Evolutionary conservation across 1,139 yeast genomes (phyloP).

Genomic region (Groenewaldozyma auringiensis): DNA sequence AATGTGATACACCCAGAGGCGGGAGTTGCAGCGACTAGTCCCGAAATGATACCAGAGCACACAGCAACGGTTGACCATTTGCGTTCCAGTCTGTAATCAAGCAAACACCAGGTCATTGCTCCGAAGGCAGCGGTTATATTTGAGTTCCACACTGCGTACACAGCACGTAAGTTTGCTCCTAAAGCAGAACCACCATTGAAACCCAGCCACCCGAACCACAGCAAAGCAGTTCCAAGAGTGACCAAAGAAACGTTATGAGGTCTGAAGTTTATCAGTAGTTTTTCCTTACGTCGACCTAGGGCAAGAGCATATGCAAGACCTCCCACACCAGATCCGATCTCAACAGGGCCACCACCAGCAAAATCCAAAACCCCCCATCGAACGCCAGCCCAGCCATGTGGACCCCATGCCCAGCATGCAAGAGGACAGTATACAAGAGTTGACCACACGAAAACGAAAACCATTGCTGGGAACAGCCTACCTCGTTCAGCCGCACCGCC

Average conservation of each 20-base stretch:
- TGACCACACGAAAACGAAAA: constrained; percentile 80
- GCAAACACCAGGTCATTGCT: constrained; percentile 83
- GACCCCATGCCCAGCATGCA: constrained; percentile 91
- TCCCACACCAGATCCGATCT: constrained; percentile 82
- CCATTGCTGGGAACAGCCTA: constrained; percentile 73
- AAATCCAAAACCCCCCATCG: constrained; percentile 89
- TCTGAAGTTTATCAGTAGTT: constrained; percentile 77
- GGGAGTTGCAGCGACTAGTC: constrained; percentile 43
- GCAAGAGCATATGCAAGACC: constrained; percentile 82
- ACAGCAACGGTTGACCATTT: constrained; percentile 95
- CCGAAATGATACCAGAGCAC: constrained; percentile 92
- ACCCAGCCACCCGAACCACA: constrained; percentile 71
- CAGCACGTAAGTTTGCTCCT: constrained; percentile 59
- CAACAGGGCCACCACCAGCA: constrained; percentile 98
- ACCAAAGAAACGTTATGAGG: constrained; percentile 92
- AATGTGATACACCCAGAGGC: constrained; percentile 84
- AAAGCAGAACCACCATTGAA: constrained; percentile 67
- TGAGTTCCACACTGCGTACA: constrained; percentile 85
- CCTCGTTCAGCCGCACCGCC: constrained; percentile 98
- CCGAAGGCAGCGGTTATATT: constrained; percentile 87
- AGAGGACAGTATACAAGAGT: constrained; percentile 90
- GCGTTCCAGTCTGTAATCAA: constrained; percentile 79
- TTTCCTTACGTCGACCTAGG: constrained; percentile 76
- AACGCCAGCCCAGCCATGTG: constrained; percentile 81
- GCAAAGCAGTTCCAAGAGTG: constrained; percentile 63